Conservation (phyloP, 805 yeast species). For the Scheffersomyces spartinae region DNA sequence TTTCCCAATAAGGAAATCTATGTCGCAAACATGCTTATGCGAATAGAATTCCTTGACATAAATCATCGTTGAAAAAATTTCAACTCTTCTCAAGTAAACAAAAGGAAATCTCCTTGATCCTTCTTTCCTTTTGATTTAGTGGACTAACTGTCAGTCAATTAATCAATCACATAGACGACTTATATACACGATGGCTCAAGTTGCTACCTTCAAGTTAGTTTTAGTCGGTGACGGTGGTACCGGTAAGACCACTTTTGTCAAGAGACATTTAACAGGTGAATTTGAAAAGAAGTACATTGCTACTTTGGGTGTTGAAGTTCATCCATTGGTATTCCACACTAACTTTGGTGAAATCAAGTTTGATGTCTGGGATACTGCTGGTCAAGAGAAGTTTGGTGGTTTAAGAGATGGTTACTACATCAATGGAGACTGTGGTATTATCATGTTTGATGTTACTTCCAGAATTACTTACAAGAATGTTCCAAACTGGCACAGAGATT, state of each 20-base stretch:
- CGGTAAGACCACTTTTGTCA: constrained; percentile 99
- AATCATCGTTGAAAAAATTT: too few relatives aligned
- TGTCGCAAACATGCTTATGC: too few relatives aligned
- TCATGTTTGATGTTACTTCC: constrained; percentile 98
- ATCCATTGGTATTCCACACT: constrained; percentile 96
- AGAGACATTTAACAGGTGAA: constrained; percentile 99
- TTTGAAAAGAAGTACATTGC: constrained; percentile 98
- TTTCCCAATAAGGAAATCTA: too few relatives aligned
- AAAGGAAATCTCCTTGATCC: too few relatives aligned
- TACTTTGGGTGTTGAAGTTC: constrained; percentile 98
- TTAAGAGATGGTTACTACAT: constrained; percentile 99
- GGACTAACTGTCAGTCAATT: too few relatives aligned
- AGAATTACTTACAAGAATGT: constrained; percentile 99
- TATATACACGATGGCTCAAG: constrained; percentile 50
- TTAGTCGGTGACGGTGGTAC: constrained; percentile 99
- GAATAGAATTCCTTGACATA: too few relatives aligned
- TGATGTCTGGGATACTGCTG: constrained; percentile 99
- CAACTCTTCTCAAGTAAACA: too few relatives aligned
- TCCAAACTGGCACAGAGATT: constrained; percentile 99
- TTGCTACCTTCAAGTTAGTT: constrained; percentile 96
- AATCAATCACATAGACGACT: too few relatives aligned
- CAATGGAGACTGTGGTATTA: constrained; percentile 99
- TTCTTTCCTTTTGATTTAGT: too few relatives aligned
- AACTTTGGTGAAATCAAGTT: constrained; percentile 97
- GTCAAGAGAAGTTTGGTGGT: constrained; percentile 99